These are phyloP conservation scores for Hypoxylon trugodes DNA, from an alignment of 495 filamentous ascomycete species.

Conservation along the genomic window DNA sequence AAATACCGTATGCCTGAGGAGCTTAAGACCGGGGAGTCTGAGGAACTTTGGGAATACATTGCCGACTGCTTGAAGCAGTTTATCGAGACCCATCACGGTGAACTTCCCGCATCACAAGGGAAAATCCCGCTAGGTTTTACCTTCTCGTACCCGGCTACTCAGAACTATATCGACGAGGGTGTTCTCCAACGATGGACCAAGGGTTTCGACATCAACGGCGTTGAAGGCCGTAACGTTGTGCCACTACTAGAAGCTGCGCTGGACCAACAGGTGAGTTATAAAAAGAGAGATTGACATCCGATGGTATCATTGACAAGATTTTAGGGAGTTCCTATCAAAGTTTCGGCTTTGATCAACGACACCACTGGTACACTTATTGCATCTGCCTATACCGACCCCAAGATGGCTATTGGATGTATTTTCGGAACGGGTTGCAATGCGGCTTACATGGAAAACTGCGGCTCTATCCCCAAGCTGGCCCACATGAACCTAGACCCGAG, in stretches of 20 bases:
- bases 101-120: conserved; percentile 63
- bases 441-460: conserved; percentile 94
- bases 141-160: conserved; percentile 96
- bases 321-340: conserved; percentile 89
- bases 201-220: conserved; percentile 96
- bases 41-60: conserved; percentile 97
- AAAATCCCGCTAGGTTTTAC: conserved; percentile 92
- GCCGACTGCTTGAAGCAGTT: conserved; percentile 97
- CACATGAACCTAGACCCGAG: conserved; percentile 91
- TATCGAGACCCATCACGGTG: conserved; percentile 86
- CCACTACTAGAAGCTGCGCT: conserved; percentile 89
- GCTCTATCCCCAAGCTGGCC: conserved; percentile 91
- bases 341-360: conserved; percentile 94
- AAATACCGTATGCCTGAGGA: conserved; percentile 98
- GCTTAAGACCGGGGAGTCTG: conserved; percentile 86
- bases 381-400: conserved; percentile 90
- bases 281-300: conserved; percentile 13
- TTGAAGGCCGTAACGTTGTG: conserved; percentile 94
- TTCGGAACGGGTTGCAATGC: conserved; percentile 99
- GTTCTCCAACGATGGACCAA: conserved; percentile 98
- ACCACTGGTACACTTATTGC: conserved; percentile 99
- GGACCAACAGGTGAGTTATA: conserved; percentile 70
- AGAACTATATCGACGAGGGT: conserved; percentile 96
- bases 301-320: conserved; percentile 5
- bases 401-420: conserved; percentile 95